A percentile compares a stretch with the other conserved stretches of the same genome.
phyloP scores from a whole-genome alignment of 2,329 filamentous ascomycete species.

The Talaromyces sp. region DNA sequence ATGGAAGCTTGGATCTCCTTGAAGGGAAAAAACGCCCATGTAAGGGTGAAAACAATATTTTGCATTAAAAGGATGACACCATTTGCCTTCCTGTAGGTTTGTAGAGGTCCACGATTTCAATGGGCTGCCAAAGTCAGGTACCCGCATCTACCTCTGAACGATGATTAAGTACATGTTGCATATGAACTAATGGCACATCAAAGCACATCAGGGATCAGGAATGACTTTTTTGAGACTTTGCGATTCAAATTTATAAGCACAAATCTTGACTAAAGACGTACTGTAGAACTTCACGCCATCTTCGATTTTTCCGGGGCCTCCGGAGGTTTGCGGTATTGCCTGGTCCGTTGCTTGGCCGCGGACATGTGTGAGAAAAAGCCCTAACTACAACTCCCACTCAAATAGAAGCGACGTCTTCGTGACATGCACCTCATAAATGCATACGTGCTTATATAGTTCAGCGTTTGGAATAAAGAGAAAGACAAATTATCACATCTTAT shows the following conservation, averaged over 20 bases:
- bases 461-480: too few relatives aligned
- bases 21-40: not conserved
- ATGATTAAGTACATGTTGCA: not conserved
- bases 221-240: not conserved
- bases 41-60: not conserved
- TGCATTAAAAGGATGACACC: not conserved
- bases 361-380: not conserved
- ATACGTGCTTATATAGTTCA: too few relatives aligned
- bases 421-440: too few relatives aligned
- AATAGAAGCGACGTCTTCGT: not conserved
- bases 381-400: not conserved
- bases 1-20: not conserved
- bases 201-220: not conserved
- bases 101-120: not conserved
- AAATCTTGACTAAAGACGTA: not conserved
- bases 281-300: not conserved
- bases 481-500: too few relatives aligned
- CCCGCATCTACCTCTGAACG: not conserved
- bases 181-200: not conserved
- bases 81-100: not conserved
- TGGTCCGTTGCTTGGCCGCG: not conserved
- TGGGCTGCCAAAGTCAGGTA: not conserved
- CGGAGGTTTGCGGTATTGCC: not conserved
- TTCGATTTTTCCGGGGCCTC: not conserved
- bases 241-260: not conserved